Base-by-base conservation (phyloP, 2,329 filamentous ascomycete genomes). In the Calonectria pseudoreteaudii region DNA sequence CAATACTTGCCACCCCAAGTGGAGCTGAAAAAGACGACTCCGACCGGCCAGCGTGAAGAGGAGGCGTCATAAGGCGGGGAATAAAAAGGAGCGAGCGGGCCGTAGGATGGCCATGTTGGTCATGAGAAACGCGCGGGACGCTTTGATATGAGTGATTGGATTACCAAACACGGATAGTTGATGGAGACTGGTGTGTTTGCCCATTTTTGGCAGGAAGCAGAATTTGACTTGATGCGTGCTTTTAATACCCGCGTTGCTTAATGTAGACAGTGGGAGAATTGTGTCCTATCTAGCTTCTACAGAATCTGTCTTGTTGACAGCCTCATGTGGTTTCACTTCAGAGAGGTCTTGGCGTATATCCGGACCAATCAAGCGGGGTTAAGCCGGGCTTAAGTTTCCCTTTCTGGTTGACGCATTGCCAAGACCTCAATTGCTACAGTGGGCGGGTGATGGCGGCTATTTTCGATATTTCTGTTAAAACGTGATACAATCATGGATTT, bases 1-100 rank as follows among this genome's bases (percentile, higher is more conserved):
- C 38, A 69, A 69, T 28, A 47, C 71, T 70, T 49, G n/a, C 66
- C 50, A 68, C 50, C 31, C 30, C 56, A 44, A 60, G 50, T 66
- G 38, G 60, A 65, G 60, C 34, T 47, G 30, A 26, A 41, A 6
- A 14, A 38, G 56, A 62, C 14, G 56, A 23, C 41, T 62, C 36
- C 28, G 56, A 36, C 38, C 36, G 38, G 56, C 26, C 36, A 18
- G 28, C 60, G 60, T 49, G 26, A 65, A 49, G 50, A 52, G 23
- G 49, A 47, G 58, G 56, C 49, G 70, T 23, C 36, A 65, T 36
- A 66, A 64, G 34, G 66, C 56, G 66, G 70, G 58, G 66, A 34
- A 10, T 41, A 23, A 58, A 58, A 47, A 66, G 49, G 49, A 66
- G 66, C n/a, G 58, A 65, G 64, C 66, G 58, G 49, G 58, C 49